Evolutionary conservation across 345 rosid genomes (phyloP), one percentile per base, ranked within the genome.

Genomic region (Syzygium aqueum): DNA sequence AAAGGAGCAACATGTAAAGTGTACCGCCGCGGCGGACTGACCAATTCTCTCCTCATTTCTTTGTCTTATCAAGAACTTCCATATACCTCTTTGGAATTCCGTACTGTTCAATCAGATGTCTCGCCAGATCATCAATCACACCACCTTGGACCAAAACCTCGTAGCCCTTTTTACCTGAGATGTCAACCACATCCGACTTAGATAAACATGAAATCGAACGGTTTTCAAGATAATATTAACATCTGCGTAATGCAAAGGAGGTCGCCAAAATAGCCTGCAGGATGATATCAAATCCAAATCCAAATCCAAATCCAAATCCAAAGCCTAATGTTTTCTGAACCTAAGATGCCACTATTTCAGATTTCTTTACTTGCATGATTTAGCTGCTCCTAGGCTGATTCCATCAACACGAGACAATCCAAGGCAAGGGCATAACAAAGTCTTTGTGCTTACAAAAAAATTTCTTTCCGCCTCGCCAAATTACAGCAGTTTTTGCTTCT

Each of bases 141-240:
- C 97, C 98, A 85, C 99, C 99, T 91, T 97, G 99, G 90, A 97
- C 93, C 88, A 97, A 90, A 88, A 97, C 95, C 90, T 97, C 99
- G 6, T 50, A 88, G 77, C 99, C 99, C 91, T 96, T 97, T 91
- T 97, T 97, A 88, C 99, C 99, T 97, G 94, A 52, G 87, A 86
- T 3, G 51, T 63, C 53, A 53, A 46, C 17, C 57, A 19, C 65
- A 86, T 77, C 56, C 43, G 50, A 33, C 82, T 85, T 43, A 84
- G 84, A 77, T n/a, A 50, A 61, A 77, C 30, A 87, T 2, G 22
- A 87, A 57, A 53, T 5, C 43, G 23, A 33, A 73, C 49, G 7
- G 7, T 73, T 37, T 25, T 8, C 46, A 61, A 77, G 40, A 87
- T 8, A 21, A 87, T n/a, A 30, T 52, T 67, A 37, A 51, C 50